Conservation (phyloP, 306 rosid genomes). For the Herpetospermum pedunculosum region DNA sequence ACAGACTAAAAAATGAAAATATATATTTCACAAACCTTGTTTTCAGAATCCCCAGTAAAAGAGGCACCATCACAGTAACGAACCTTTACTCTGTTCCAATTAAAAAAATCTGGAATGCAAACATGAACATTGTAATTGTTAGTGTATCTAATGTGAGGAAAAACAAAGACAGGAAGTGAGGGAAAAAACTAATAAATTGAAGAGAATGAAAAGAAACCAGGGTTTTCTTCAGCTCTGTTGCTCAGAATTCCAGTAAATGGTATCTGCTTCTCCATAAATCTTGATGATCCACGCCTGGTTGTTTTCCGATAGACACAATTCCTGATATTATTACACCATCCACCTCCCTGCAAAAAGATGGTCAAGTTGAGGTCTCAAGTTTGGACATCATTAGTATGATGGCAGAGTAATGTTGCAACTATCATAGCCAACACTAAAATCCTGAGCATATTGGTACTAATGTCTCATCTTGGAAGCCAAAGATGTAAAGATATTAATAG, state of each 20-base stretch:
- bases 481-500: background rate
- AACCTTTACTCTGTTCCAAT: conserved; percentile 90
- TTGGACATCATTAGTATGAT: background rate
- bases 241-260: conserved; percentile 77
- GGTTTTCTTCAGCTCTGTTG: conserved; percentile 60
- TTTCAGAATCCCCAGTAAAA: conserved; percentile 67
- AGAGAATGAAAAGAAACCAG: conserved; percentile 37
- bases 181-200: background rate
- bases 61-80: conserved; percentile 99
- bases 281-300: conserved; percentile 65
- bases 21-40: conserved; percentile 38
- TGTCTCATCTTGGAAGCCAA: background rate
- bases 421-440: background rate
- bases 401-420: background rate
- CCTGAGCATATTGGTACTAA: background rate
- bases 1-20: background rate
- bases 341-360: conserved; percentile 83
- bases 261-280: conserved; percentile 70
- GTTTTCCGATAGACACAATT: conserved; percentile 78
- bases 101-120: conserved; percentile 66
- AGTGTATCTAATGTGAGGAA: background rate
- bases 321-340: conserved; percentile 81
- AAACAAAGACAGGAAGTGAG: background rate
- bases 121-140: conserved; percentile 10
- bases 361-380: conserved; percentile 3